Base-by-base conservation (phyloP, 2,329 filamentous ascomycete species). In the Alternaria gaisen region DNA sequence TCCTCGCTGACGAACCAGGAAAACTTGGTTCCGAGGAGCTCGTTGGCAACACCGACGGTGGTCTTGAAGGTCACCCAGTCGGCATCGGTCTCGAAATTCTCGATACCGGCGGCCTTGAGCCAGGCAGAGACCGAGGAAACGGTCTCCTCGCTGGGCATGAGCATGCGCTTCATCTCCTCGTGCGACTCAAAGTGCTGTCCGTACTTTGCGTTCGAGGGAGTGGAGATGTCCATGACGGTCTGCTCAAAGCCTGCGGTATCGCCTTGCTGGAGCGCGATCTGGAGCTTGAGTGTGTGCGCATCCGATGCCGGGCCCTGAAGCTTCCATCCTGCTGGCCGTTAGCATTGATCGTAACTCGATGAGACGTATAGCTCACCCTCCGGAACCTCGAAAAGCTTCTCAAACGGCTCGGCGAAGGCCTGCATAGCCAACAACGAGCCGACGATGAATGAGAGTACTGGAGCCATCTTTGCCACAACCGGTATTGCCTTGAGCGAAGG, bases 11-110 rank as follows among this genome's bases (percentile, higher is more conserved):
- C 36, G 61, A 81, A 83, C 56, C 81, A 79, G 38, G 80, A 80
- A 65, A 85, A 86, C 0, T 77, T 75, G 9, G 83, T 82, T n/a
- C 78, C 74, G 12, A 87, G 78, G 44, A 88, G 76, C 47, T 74
- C 72, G 30, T 75, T 71, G 22, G 81, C 80, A 3, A 77, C 73
- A 32, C 74, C 75, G 11, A 71, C 72, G 5, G 81, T 81, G 20
- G 83, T 78, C 24, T 71, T 76, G 64, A 78, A 77, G 22, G 65
- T 72, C 52, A 72, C 51, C 67, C 70, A 73, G 51, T 72, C 70
- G 63, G 81, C 80, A 50, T 83, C 79, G 5, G 74, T 72, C 28
- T 77, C 66, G 52, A 81, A 66, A 48, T 76, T 58, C 16, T 72
- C 70, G 48, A 83, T 72, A 12, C 80, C 80, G 3, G 76, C 71